These are phyloP conservation scores for Trypanosoma rangeli DNA, from an alignment of 208 protist genomes.

Conservation along the genomic window DNA sequence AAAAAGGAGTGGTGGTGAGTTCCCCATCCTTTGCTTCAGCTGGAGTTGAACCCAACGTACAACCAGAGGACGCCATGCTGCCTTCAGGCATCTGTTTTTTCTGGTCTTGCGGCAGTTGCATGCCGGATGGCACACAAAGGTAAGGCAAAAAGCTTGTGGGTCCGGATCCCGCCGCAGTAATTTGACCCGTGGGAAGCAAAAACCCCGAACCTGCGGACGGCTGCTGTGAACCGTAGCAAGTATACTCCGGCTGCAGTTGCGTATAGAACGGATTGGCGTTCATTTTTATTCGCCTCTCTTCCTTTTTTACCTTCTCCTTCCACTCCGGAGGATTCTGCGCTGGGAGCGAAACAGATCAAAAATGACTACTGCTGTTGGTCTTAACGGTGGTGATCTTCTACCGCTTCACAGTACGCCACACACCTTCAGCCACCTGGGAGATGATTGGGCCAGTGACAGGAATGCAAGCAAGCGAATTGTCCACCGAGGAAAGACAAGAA, in stretches of 20 bases:
- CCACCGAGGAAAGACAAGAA: too few relatives aligned
- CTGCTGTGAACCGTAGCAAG: background rate
- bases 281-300: background rate
- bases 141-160: background rate
- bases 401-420: too few relatives aligned
- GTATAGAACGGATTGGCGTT: background rate
- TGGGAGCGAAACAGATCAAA: too few relatives aligned
- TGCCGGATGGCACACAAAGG: background rate
- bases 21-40: background rate
- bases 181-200: background rate
- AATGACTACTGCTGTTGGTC: too few relatives aligned
- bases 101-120: conserved; percentile 10
- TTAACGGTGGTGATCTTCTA: too few relatives aligned
- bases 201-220: background rate
- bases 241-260: background rate
- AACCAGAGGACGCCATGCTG: background rate
- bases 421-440: too few relatives aligned
- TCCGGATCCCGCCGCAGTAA: too few relatives aligned
- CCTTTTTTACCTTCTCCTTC: background rate
- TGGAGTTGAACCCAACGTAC: background rate
- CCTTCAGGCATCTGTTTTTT: background rate
- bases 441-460: too few relatives aligned
- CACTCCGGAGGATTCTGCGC: too few relatives aligned
- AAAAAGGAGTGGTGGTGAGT: background rate
- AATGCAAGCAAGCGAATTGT: too few relatives aligned